phyloP scores from a whole-genome alignment of 2,329 filamentous ascomycete genomes.

The Cladosporium sp. region DNA sequence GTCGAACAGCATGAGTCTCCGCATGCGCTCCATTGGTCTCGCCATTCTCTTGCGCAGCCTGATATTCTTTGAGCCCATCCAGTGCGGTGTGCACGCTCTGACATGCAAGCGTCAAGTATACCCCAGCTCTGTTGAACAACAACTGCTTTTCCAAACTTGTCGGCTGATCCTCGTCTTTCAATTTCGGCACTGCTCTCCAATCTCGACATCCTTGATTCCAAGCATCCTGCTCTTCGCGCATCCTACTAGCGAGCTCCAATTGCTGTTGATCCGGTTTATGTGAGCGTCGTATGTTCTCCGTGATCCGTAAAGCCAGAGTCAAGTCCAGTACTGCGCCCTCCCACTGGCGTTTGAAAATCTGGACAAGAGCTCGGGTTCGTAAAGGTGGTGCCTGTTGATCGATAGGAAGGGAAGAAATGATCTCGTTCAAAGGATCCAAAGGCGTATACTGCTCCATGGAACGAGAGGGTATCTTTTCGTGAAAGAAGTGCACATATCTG shows the following conservation, averaged over 20 bases:
- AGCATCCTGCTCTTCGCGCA: slow-evolving; percentile 33
- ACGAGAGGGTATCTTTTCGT: slow-evolving; percentile 78
- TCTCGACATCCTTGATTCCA: slow-evolving; percentile 38
- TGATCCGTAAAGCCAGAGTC: slow-evolving; percentile 59
- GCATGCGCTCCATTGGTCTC: slow-evolving; percentile 41
- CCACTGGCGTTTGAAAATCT: slow-evolving; percentile 70
- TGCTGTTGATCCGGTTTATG: slow-evolving; percentile 49
- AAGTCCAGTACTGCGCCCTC: slow-evolving; percentile 66
- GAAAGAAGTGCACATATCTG: slow-evolving; percentile 87
- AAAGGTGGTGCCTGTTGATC: slow-evolving; percentile 63
- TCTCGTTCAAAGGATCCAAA: slow-evolving; percentile 60
- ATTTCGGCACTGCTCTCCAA: slow-evolving; percentile 47
- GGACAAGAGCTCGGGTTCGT: slow-evolving; percentile 69
- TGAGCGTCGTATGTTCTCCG: slow-evolving; percentile 35
- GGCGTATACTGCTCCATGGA: slow-evolving; percentile 69
- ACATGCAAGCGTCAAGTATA: slow-evolving; percentile 68
- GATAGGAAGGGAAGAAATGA: slow-evolving; percentile 59
- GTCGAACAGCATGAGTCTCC: slow-evolving; percentile 43
- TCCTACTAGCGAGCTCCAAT: slow-evolving; percentile 48
- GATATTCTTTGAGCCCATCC: slow-evolving; percentile 38
- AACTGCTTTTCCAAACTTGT: slow-evolving; percentile 70
- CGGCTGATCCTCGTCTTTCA: slow-evolving; percentile 63
- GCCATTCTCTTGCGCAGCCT: slow-evolving; percentile 26
- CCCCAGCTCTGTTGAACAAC: slow-evolving; percentile 68
- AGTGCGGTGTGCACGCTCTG: slow-evolving; percentile 58